phyloP scores from a whole-genome alignment of 495 filamentous ascomycete species.

The Aspergillus funiculosus region DNA sequence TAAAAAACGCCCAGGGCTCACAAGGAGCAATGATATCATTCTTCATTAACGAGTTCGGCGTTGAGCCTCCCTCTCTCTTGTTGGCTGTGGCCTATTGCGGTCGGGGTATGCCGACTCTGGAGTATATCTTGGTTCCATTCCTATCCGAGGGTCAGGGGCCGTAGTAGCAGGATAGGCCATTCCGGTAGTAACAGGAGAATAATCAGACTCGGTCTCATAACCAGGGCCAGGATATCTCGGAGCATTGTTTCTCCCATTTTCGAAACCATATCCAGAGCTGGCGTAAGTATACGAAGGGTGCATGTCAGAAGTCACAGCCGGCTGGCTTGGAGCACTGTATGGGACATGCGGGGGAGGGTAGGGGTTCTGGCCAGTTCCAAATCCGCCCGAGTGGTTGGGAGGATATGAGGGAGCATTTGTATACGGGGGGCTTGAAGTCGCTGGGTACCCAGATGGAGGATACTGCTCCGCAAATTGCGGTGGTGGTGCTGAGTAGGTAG shows the following conservation, averaged over 20 bases:
- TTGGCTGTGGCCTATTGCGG: constrained; percentile 41
- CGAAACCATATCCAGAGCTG: constrained; percentile 35
- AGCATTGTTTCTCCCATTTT: constrained; percentile 41
- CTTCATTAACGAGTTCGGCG: constrained; percentile 34
- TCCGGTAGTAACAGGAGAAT: constrained; percentile 40
- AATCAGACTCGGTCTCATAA: constrained; percentile 44
- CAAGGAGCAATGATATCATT: constrained; percentile 14
- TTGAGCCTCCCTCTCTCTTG: constrained; percentile 39
- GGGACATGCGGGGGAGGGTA: constrained; percentile 36
- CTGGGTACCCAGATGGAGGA: constrained; percentile 31
- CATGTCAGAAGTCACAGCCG: constrained; percentile 36
- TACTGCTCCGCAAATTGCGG: constrained; percentile 37
- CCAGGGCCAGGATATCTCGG: constrained; percentile 44
- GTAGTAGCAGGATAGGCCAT: constrained; percentile 42
- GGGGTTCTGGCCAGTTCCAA: constrained; percentile 32
- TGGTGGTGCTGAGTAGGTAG: constrained; percentile 36
- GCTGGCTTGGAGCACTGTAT: constrained; percentile 34
- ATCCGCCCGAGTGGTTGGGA: constrained; percentile 36
- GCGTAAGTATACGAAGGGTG: constrained; percentile 43
- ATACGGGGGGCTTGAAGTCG: constrained; percentile 36
- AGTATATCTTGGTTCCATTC: constrained; percentile 47
- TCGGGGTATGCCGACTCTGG: constrained; percentile 35
- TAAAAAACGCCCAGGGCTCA: constrained; percentile 2
- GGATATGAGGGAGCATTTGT: constrained; percentile 31
- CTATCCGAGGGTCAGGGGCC: constrained; percentile 44